Evolutionary conservation across 805 yeast species (phyloP).

Genomic region (Candida fluviatilis): DNA sequence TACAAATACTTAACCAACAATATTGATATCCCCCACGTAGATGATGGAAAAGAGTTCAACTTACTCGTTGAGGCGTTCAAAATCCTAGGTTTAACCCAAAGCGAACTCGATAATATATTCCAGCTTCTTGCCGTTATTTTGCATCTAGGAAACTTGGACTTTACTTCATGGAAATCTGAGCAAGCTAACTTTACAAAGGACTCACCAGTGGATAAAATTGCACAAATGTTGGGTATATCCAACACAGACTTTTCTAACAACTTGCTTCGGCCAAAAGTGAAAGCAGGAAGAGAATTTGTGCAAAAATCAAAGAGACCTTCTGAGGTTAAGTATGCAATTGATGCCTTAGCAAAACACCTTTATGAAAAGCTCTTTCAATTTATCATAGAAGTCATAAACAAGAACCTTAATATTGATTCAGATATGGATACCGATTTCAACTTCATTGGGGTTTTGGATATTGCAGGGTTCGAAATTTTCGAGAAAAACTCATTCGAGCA

Average conservation of each 20-base stretch:
- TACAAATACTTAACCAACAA: slow-evolving; percentile 61
- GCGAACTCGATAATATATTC: slow-evolving; percentile 57
- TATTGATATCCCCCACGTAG: slow-evolving; percentile 61
- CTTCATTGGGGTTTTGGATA: slow-evolving; percentile 55
- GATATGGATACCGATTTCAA: slow-evolving; percentile 23
- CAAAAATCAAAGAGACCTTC: slow-evolving; percentile 71
- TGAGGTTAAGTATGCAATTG: slow-evolving; percentile 78
- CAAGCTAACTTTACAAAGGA: slow-evolving; percentile 67
- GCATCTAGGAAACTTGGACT: slow-evolving; percentile 81
- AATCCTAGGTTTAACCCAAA: slow-evolving; percentile 62
- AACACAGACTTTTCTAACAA: slow-evolving; percentile 48
- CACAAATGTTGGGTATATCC: slow-evolving; percentile 63
- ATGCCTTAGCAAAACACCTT: slow-evolving; percentile 81
- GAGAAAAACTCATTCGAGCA: slow-evolving; percentile 57
- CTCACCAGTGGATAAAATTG: slow-evolving; percentile 46
- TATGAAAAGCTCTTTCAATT: slow-evolving; percentile 81
- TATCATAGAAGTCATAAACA: slow-evolving; percentile 73
- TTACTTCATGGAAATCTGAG: slow-evolving; percentile 61
- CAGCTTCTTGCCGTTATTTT: slow-evolving; percentile 69
- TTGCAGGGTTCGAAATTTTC: slow-evolving; percentile 61
- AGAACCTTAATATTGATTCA: slow-evolving; percentile 43
- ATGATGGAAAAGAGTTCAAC: slow-evolving; percentile 68
- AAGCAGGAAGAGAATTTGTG: slow-evolving; percentile 86
- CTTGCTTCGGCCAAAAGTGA: slow-evolving; percentile 75
- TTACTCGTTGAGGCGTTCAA: slow-evolving; percentile 62